phyloP scores from a whole-genome alignment of 2,329 filamentous ascomycete genomes.

The Arthroderma sp. region DNA sequence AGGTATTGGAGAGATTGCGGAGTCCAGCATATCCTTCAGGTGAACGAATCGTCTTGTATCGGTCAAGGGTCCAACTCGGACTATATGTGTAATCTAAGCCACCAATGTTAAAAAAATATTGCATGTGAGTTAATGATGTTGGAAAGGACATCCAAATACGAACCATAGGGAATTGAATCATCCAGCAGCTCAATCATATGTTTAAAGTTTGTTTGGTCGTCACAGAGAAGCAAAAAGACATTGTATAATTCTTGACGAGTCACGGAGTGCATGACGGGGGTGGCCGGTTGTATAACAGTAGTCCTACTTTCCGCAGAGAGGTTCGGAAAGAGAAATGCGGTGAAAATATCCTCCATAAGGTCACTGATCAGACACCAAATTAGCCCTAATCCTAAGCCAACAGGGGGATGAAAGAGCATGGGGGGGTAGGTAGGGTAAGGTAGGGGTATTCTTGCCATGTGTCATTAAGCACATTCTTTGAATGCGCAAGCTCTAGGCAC shows the following conservation, averaged over 20 bases:
- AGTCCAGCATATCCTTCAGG: constrained; percentile 75
- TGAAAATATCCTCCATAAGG: constrained; percentile 44
- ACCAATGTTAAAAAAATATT: constrained; percentile 14
- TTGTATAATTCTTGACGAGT: constrained; percentile 49
- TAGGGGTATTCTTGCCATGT: constrained; percentile 18
- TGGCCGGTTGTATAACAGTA: constrained; percentile 19
- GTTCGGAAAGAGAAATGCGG: constrained; percentile 53
- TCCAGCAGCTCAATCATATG: constrained; percentile 41
- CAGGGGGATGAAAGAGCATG: neutral
- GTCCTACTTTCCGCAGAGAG: constrained; percentile 22
- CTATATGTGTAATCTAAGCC: constrained; percentile 47
- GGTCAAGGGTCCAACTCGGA: constrained; percentile 49
- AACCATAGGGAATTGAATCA: constrained; percentile 39
- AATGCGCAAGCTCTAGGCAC: constrained; percentile 28
- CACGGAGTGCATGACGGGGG: constrained; percentile 40
- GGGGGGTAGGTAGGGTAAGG: constrained; percentile 13
- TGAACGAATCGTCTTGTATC: constrained; percentile 55
- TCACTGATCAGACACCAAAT: constrained; percentile 15
- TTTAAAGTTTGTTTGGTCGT: constrained; percentile 36
- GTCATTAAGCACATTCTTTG: constrained; percentile 19
- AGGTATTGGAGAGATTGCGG: constrained; percentile 88
- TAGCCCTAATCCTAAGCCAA: neutral
- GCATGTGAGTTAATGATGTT: constrained; percentile 6
- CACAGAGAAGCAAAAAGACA: constrained; percentile 45
- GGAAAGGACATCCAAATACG: constrained; percentile 21